These are phyloP conservation scores for Coemansia brasiliensis DNA, from an alignment of 192 early-diverging fungal species.

Conservation along the genomic window DNA sequence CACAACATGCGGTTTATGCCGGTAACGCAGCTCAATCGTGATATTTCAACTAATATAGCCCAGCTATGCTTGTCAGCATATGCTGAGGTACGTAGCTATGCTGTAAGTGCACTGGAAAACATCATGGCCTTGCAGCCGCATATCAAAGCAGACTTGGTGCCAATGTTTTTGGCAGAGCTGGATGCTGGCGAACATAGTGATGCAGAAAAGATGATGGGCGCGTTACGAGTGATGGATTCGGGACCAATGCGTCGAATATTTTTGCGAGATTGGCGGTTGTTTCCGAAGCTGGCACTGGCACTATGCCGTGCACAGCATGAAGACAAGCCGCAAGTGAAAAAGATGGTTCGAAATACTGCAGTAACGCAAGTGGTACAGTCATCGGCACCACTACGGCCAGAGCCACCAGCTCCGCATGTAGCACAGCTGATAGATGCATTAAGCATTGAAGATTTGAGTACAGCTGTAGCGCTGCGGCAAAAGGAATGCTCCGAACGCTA, in stretches of 20 bases:
- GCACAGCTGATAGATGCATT: background rate
- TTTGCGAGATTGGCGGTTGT: slow-evolving; percentile 38
- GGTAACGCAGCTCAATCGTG: slow-evolving; percentile 11
- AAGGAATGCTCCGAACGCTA: slow-evolving; percentile 9
- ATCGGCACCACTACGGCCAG: slow-evolving; percentile 18
- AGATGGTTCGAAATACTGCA: slow-evolving; percentile 37
- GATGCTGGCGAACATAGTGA: slow-evolving; percentile 33
- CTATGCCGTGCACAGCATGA: slow-evolving; percentile 54
- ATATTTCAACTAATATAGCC: slow-evolving; percentile 24
- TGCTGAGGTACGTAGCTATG: slow-evolving; percentile 38
- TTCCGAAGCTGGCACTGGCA: slow-evolving; percentile 35
- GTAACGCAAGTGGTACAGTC: slow-evolving; percentile 32
- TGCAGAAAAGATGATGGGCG: slow-evolving; percentile 50
- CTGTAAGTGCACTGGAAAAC: slow-evolving; percentile 33
- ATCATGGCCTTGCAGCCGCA: slow-evolving; percentile 27
- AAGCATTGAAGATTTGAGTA: background rate
- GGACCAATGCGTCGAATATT: slow-evolving; percentile 23
- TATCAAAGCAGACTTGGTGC: slow-evolving; percentile 42
- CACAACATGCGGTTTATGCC: slow-evolving; percentile 45
- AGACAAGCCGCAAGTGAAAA: slow-evolving; percentile 53
- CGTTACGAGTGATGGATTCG: slow-evolving; percentile 37
- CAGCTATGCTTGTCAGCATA: slow-evolving; percentile 48
- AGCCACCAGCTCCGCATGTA: slow-evolving; percentile 1
- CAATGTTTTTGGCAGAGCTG: slow-evolving; percentile 39
- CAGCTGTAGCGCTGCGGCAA: slow-evolving; percentile 3